Evolutionary conservation across 1,139 yeast genomes (phyloP).

Genomic region (Maudiozyma humilis): DNA sequence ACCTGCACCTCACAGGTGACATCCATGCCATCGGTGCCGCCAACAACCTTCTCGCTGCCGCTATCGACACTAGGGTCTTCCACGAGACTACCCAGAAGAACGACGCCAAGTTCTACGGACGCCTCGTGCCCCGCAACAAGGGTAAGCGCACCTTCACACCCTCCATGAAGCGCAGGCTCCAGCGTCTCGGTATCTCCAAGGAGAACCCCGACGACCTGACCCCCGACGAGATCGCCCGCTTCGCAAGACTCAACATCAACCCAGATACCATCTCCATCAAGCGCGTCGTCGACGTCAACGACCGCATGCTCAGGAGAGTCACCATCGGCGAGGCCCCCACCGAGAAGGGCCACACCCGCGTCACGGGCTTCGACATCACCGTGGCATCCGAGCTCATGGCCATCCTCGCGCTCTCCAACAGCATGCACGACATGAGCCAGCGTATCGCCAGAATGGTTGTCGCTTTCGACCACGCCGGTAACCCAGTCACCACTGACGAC

Average conservation of each 20-base stretch:
- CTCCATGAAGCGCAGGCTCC: slow-evolving; percentile 57
- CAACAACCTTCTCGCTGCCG: slow-evolving; percentile 71
- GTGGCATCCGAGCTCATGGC: slow-evolving; percentile 83
- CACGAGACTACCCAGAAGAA: slow-evolving; percentile 66
- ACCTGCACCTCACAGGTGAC: slow-evolving; percentile 79
- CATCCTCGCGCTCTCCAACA: slow-evolving; percentile 61
- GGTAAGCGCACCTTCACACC: slow-evolving; percentile 59
- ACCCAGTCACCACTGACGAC: slow-evolving; percentile 69
- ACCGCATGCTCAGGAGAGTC: slow-evolving; percentile 65
- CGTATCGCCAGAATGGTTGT: slow-evolving; percentile 67
- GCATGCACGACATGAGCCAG: slow-evolving; percentile 56
- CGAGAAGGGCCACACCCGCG: slow-evolving; percentile 65
- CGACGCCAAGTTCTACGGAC: slow-evolving; percentile 54
- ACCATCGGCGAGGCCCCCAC: slow-evolving; percentile 73
- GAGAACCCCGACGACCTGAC: slow-evolving; percentile 63
- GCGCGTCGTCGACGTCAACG: slow-evolving; percentile 76
- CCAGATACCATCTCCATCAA: slow-evolving; percentile 68
- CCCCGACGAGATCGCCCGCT: slow-evolving; percentile 51
- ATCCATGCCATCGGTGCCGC: slow-evolving; percentile 79
- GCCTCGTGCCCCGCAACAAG: slow-evolving; percentile 63
- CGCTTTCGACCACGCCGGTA: slow-evolving; percentile 55
- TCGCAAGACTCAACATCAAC: slow-evolving; percentile 61
- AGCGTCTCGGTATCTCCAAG: slow-evolving; percentile 55
- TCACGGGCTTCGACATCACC: slow-evolving; percentile 72
- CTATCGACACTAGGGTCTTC: slow-evolving; percentile 76